Evolutionary conservation across 1,284 basidiomycete genomes (phyloP), one percentile per base, ranked within the genome.

Genomic region (Sanghuangporus baumii): DNA sequence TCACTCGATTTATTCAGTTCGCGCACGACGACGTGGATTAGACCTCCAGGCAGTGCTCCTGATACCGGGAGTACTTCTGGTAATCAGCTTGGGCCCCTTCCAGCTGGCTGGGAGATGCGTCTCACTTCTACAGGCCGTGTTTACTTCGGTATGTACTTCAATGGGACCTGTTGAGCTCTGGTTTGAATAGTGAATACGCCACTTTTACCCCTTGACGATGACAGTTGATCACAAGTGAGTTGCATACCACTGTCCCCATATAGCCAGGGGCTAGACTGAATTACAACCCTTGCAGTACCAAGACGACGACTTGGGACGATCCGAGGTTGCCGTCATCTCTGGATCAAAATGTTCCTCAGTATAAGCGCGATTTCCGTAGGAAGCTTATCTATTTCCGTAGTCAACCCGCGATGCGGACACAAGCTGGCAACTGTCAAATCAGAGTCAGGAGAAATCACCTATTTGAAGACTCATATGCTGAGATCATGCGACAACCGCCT

Each of bases 221-320:
- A 20, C 23, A 60, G 59, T 60, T 41, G 59, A 60, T 40, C 59
- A 60, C 23, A 60, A 60, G 59, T 60, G 16, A 18, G 37, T 52
- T 40, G 4, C n/a, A 2, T 60, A 1, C 16, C 12, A 11, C 38
- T 8, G 18, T 37, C 52, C 9, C 18, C 38, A 43, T 57, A n/a
- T 34, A 11, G 50, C 8, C 12, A 51, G 0, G 50, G 14, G 50
- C 50, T 31, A 51, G 54, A 48, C 47, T 48, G 9, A 31, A 37
- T 36, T 54, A 96, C 46, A 94, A 96, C 74, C 94, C 26, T 31
- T 31, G 96, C 79, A 96, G 94, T 76, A 96, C 91, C 60, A 92
- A 93, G 82, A 98, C 94, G 23, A 98, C 94, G n/a, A 96, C 94
- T 1, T 98, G 95, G 95, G 95, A 97, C 74, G 95, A 98, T 74